These are phyloP conservation scores for Cytospora chrysosperma DNA, from an alignment of 2,329 filamentous ascomycete species.

Conservation along the genomic window DNA sequence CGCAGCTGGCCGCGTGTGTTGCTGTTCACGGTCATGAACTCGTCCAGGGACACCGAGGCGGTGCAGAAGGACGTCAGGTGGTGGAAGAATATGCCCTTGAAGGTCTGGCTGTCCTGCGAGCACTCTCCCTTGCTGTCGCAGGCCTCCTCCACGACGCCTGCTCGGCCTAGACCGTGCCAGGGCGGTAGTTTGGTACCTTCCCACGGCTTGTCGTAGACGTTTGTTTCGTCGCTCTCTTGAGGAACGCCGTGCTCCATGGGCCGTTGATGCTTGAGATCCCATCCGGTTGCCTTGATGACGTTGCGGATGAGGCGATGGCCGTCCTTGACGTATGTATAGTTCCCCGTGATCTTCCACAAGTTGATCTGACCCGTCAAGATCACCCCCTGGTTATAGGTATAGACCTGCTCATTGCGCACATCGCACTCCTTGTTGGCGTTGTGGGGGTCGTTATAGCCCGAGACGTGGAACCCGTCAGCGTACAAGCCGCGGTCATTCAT, in stretches of 20 bases:
- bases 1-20: constrained; percentile 8
- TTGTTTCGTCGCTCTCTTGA: not conserved
- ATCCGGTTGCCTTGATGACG: constrained; percentile 78
- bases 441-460: constrained; percentile 57
- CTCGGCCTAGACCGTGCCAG: constrained; percentile 76
- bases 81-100: constrained; percentile 95
- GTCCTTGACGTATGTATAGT: constrained; percentile 69
- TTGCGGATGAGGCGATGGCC: constrained; percentile 74
- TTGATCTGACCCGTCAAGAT: constrained; percentile 78
- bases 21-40: constrained; percentile 26
- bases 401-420: constrained; percentile 81
- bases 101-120: constrained; percentile 81
- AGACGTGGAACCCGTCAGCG: constrained; percentile 86
- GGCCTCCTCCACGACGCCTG: constrained; percentile 78
- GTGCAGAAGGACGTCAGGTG: constrained; percentile 79
- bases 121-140: constrained; percentile 76
- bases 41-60: constrained; percentile 48
- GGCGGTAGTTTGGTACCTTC: constrained; percentile 41
- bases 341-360: constrained; percentile 75
- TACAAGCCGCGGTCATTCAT: constrained; percentile 73
- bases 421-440: constrained; percentile 74
- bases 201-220: constrained; percentile 30
- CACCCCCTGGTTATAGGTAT: constrained; percentile 95
- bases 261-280: constrained; percentile 48
- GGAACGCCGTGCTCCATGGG: constrained; percentile 40